Conservation (phyloP, 2,329 filamentous ascomycete genomes). For the Penicillium sp. region DNA sequence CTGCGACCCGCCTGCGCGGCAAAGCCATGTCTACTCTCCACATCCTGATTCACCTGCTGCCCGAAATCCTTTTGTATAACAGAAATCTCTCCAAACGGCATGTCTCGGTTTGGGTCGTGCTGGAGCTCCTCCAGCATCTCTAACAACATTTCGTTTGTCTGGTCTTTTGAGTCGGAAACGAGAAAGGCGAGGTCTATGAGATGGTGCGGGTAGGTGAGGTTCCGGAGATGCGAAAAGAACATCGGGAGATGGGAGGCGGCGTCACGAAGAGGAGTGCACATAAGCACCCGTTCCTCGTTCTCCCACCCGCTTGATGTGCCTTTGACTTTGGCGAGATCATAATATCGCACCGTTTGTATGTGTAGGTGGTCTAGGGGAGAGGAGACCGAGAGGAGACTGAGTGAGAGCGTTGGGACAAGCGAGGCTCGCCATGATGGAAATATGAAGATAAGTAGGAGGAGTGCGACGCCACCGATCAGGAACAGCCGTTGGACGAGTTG, state of each 20-base stretch:
- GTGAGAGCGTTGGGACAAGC: conserved; percentile 66
- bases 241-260: conserved; percentile 90
- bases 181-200: conserved; percentile 95
- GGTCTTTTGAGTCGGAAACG: conserved; percentile 95
- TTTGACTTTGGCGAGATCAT: conserved; percentile 89
- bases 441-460: conserved; percentile 70
- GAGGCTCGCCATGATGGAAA: conserved; percentile 74
- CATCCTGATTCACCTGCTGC: conserved; percentile 95
- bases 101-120: conserved; percentile 74
- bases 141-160: conserved; percentile 77
- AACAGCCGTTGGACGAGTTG: conserved; percentile 73
- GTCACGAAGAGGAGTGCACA: conserved; percentile 93
- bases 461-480: conserved; percentile 58
- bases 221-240: conserved; percentile 98
- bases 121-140: conserved; percentile 80
- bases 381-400: conserved; percentile 72
- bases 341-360: conserved; percentile 94
- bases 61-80: conserved; percentile 99
- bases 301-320: conserved; percentile 95
- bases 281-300: conserved; percentile 88
- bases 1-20: conserved; percentile 90
- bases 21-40: conserved; percentile 96
- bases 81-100: conserved; percentile 92
- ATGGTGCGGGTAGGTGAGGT: conserved; percentile 96
- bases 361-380: conserved; percentile 71